These are phyloP conservation scores for Diaporthe nobilis DNA, from an alignment of 2,329 filamentous ascomycete species.

Conservation along the genomic window DNA sequence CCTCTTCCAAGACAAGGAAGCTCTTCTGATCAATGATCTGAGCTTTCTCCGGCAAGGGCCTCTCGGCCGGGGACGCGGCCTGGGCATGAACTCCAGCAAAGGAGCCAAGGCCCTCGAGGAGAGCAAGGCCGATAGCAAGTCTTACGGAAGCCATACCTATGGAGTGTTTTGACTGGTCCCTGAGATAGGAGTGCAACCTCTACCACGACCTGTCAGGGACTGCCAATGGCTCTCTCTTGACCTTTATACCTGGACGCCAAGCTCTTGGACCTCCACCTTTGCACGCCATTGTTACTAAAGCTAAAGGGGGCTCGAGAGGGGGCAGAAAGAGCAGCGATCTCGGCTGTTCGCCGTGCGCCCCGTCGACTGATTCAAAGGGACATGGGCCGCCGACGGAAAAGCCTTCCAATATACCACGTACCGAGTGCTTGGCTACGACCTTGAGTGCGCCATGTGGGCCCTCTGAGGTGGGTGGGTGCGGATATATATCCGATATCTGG, in stretches of 20 bases:
- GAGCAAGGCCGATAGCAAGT: constrained; percentile 3
- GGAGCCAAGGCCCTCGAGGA: constrained; percentile 22
- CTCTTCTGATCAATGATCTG: constrained; percentile 25
- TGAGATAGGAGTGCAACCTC: constrained; percentile 7
- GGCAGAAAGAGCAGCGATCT: constrained; percentile 1
- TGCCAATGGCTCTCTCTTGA: neutral
- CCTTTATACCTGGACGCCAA: constrained; percentile 25
- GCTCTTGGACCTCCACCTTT: neutral
- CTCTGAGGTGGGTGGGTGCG: neutral
- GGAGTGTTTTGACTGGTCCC: neutral
- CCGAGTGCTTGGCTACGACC: constrained; percentile 3
- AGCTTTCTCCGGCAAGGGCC: neutral
- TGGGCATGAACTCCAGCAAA: constrained; percentile 14
- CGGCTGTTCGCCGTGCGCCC: constrained; percentile 12
- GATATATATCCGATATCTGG: constrained; percentile 20
- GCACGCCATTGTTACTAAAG: constrained; percentile 5
- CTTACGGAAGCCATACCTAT: constrained; percentile 2
- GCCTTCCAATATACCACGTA: neutral
- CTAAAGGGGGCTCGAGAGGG: neutral
- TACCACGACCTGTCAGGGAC: neutral
- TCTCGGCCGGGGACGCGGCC: constrained; percentile 1
- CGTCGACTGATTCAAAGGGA: constrained; percentile 15
- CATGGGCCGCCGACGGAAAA: constrained; percentile 17
- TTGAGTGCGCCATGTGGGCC: neutral
- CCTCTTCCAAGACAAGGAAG: constrained; percentile 15